Base-by-base conservation (phyloP, 2,329 filamentous ascomycete genomes). In the Chalara sp. region DNA sequence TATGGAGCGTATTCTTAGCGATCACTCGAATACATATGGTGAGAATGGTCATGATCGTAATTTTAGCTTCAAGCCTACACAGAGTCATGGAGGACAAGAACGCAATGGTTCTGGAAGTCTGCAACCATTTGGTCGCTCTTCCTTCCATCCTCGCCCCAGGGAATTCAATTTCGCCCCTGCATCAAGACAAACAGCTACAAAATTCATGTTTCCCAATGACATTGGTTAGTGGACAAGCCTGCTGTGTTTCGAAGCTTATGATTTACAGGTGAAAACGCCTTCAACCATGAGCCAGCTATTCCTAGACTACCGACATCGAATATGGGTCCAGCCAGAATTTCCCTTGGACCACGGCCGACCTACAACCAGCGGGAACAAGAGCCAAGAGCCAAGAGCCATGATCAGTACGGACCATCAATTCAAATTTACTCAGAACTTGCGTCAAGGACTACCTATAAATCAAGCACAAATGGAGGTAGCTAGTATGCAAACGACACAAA, bases 371-470 rank as follows among this genome's bases (percentile, higher is more conserved):
- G 49, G 41, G 49, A 31, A 44, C 43, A 37, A 45, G 54, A 58
- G 39, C 43, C 43, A 37, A 45, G 54, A 58, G 39, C 44, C 48
- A 5, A 55, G 53, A 47, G 46, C 47, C 8, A 47, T 62, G 8
- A 54, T 31, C 29, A 58, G 57, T 53, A 54, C 56, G 8, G 54
- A 62, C n/a, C 59, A 62, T 54, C 55, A 60, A 50, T 65, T 63
- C 48, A 54, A 50, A 48, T 57, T 64, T 47, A 47, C 58, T 32
- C 56, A 59, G 40, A 59, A 63, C 42, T 33, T 59, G 28, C 57
- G 53, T 37, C 55, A 57, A 32, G 55, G 52, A 43, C 33, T 49
- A 11, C 44, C 57, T 12, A 31, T 60, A 10, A 53, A 35, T 33
- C 53, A 55, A 42, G n/a, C 47, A 30, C 43, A 32, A 11, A 5